Conservation (phyloP, 2,329 filamentous ascomycete species). For the Phialocephala sp. region DNA sequence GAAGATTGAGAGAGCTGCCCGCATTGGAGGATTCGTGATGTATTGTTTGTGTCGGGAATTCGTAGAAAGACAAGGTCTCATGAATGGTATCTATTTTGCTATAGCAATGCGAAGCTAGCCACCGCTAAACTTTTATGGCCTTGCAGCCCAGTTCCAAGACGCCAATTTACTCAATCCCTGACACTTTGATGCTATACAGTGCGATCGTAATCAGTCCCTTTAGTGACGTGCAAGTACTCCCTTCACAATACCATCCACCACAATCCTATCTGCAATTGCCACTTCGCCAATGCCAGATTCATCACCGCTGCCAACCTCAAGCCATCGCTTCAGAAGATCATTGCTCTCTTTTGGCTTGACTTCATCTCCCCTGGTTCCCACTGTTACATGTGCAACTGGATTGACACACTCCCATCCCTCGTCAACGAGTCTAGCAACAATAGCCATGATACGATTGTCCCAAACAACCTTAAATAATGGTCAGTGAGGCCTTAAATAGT, state of each 20-base stretch:
- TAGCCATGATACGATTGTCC: slow-evolving; percentile 87
- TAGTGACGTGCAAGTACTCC: slow-evolving; percentile 35
- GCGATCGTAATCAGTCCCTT: slow-evolving; percentile 2
- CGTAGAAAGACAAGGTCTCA: slow-evolving; percentile 2
- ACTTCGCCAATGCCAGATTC: slow-evolving; percentile 41
- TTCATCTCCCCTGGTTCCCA: slow-evolving; percentile 75
- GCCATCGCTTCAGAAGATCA: slow-evolving; percentile 77
- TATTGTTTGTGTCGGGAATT: not conserved
- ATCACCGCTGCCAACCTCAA: slow-evolving; percentile 58
- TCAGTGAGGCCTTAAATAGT: slow-evolving; percentile 8
- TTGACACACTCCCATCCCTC: slow-evolving; percentile 75
- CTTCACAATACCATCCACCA: slow-evolving; percentile 41
- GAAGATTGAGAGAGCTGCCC: slow-evolving; percentile 21
- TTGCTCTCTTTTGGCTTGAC: slow-evolving; percentile 98
- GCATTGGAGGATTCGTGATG: not conserved
- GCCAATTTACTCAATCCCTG: not conserved
- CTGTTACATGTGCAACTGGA: slow-evolving; percentile 81
- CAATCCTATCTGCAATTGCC: slow-evolving; percentile 36
- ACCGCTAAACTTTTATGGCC: slow-evolving; percentile 5
- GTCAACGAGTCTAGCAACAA: slow-evolving; percentile 77
- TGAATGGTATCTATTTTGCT: slow-evolving; percentile 10
- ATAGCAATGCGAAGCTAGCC: not conserved
- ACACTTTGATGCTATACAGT: not conserved
- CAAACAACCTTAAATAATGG: slow-evolving; percentile 67
- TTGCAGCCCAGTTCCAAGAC: not conserved